A percentile compares a stretch with the other conserved stretches of the same genome.
Conservation (phyloP, 805 yeast species). For the Brettanomyces nanus region DNA sequence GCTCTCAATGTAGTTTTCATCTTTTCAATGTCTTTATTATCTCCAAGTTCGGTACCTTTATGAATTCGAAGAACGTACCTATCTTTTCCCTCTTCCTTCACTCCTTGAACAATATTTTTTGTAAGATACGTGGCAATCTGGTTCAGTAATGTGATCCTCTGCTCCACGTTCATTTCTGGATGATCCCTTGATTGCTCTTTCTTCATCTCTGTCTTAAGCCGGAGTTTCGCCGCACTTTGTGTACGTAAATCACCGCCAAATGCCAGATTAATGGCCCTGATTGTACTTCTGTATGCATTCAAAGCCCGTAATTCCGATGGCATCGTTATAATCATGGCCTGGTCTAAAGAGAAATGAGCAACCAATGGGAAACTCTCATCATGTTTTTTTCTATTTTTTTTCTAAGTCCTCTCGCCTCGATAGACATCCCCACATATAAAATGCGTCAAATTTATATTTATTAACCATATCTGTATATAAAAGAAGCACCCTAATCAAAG, state of each 20-base stretch:
- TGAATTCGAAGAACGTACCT: constrained; percentile 62
- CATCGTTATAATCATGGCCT: too few species aligned
- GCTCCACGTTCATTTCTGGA: constrained; percentile 37
- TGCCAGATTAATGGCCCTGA: constrained; percentile 58
- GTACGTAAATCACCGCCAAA: constrained; percentile 44
- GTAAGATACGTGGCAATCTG: constrained; percentile 66
- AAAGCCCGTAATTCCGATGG: constrained; percentile 15
- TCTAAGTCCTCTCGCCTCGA: too few species aligned
- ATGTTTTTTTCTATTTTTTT: too few species aligned
- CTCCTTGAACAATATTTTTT: constrained; percentile 83
- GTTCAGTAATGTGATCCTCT: constrained; percentile 48
- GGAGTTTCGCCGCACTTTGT: constrained; percentile 49
- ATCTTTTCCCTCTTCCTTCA: constrained; percentile 31
- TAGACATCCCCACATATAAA: too few species aligned
- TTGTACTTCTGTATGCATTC: constrained; percentile 54
- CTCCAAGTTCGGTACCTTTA: constrained; percentile 79
- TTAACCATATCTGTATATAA: too few species aligned
- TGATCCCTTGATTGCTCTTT: constrained; percentile 30
- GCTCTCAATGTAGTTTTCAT: constrained; percentile 28
- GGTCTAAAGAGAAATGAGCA: too few species aligned
- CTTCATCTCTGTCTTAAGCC: constrained; percentile 48
- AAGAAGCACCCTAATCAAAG: constrained; percentile 15
- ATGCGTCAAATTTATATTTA: too few species aligned
- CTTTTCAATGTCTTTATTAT: constrained; percentile 69
- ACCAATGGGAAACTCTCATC: too few species aligned